Base-by-base conservation (phyloP, 139 green algal species). In the Trebouxia sp. region DNA sequence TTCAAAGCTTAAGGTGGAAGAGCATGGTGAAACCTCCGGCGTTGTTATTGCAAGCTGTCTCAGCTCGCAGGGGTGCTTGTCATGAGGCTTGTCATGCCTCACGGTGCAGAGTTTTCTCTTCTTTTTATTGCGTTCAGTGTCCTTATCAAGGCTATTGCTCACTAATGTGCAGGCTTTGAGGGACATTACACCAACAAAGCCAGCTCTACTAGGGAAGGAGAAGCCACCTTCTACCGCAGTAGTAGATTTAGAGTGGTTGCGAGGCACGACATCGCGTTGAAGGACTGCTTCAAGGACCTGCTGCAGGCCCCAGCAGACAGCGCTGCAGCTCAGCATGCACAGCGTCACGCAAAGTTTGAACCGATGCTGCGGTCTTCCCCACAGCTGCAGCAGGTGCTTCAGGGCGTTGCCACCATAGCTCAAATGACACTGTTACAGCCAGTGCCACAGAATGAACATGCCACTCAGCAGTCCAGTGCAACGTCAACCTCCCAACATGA, bases 121-220 rank as follows among this genome's bases (percentile, higher is more conserved):
- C 50, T 62, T 62, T 62, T 20, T 20, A 62, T 20, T n/a, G 50
- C n/a, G n/a, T n/a, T n/a, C n/a, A n/a, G n/a, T n/a, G n/a, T n/a
- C n/a, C n/a, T n/a, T n/a, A n/a, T n/a, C n/a, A n/a, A n/a, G n/a
- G n/a, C n/a, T n/a, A n/a, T n/a, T n/a, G n/a, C n/a, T n/a, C n/a
- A n/a, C n/a, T n/a, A n/a, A n/a, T 43, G n/a, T 48, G 43, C 82
- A 87, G 89, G 90, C 24, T 94, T 86, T 83, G 67, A 83, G 2
- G 92, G 93, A 0, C 56, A 86, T 12, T 96, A 91, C 83, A 94
- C 91, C 39, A 96, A 96, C 85, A 97, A 97, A 70, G 87, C 88
- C 35, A 88, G 90, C 37, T 83, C 85, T 41, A 92, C 93, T 50
- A 45, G 75, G 26, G 94, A 97, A 84, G 94, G 94, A 42, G 88